Evolutionary conservation across 441 rosid genomes (phyloP).

Genomic region (Theobroma grandiflorum): DNA sequence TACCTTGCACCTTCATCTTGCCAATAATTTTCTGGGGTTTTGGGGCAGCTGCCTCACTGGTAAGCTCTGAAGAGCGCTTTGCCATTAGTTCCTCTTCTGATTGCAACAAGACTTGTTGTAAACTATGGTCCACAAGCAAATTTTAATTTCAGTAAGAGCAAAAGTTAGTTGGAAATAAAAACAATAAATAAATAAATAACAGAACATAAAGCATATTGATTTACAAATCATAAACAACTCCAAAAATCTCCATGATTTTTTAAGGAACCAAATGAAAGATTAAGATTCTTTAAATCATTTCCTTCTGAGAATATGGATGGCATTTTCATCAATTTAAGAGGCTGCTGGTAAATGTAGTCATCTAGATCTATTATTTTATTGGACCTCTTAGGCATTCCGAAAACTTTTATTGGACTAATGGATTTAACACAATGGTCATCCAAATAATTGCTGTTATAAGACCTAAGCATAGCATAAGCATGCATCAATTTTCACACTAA

Average conservation of each 20-base stretch:
- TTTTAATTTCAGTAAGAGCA: neutral
- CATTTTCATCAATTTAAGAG: slow-evolving; percentile 21
- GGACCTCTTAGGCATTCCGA: slow-evolving; percentile 3
- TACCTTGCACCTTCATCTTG: slow-evolving; percentile 98
- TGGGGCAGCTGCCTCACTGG: slow-evolving; percentile 70
- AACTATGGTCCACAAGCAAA: slow-evolving; percentile 49
- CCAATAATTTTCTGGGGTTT: slow-evolving; percentile 89
- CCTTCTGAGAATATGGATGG: slow-evolving; percentile 17
- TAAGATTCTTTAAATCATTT: slow-evolving; percentile 21
- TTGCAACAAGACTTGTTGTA: slow-evolving; percentile 84
- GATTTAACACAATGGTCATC: no score
- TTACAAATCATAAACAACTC: slow-evolving; percentile 15
- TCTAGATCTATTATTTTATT: neutral
- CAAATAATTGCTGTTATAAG: no score
- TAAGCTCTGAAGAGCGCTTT: slow-evolving; percentile 74
- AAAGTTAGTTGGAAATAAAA: slow-evolving; percentile 19
- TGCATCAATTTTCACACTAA: no score
- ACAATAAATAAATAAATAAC: neutral
- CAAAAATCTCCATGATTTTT: slow-evolving; percentile 9
- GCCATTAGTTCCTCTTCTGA: slow-evolving; percentile 94
- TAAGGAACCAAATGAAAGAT: slow-evolving; percentile 7
- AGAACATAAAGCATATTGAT: slow-evolving; percentile 13
- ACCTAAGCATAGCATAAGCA: no score
- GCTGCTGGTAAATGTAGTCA: neutral
- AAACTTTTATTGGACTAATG: neutral